Conservation (phyloP, 495 filamentous ascomycete species). For the Neurospora sp. region DNA sequence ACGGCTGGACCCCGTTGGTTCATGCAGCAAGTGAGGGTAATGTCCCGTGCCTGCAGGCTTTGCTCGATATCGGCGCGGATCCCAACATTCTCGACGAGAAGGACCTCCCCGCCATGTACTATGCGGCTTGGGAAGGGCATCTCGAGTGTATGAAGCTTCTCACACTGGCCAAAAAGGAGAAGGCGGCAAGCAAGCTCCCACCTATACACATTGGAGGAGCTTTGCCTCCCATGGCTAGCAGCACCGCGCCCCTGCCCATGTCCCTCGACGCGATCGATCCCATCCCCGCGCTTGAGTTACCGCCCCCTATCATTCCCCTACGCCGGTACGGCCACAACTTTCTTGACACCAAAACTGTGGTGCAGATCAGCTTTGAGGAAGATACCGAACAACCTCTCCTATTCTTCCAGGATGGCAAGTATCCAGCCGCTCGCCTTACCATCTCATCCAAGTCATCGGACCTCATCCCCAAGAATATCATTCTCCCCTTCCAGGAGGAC, state of each 20-base stretch:
- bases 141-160: constrained; percentile 88
- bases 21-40: constrained; percentile 96
- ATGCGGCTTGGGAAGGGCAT: constrained; percentile 97
- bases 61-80: constrained; percentile 67
- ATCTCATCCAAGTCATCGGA: constrained; percentile 95
- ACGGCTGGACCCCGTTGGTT: constrained; percentile 94
- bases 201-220: constrained; percentile 18
- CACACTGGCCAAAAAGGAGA: constrained; percentile 41
- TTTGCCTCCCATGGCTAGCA: constrained; percentile 31
- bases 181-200: constrained; percentile 18
- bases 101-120: constrained; percentile 88
- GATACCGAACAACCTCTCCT: constrained; percentile 58
- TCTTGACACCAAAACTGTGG: constrained; percentile 89
- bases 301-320: constrained; percentile 90
- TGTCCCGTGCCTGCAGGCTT: constrained; percentile 68
- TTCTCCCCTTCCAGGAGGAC: constrained; percentile 94
- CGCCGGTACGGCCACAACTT: constrained; percentile 97
- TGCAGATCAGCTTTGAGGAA: constrained; percentile 80
- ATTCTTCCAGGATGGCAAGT: constrained; percentile 92
- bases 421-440: constrained; percentile 87
- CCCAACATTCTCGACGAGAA: constrained; percentile 80
- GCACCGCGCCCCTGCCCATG: constrained; percentile 50
- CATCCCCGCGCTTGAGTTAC: constrained; percentile 85
- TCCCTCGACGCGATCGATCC: constrained; percentile 62
- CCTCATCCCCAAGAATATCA: constrained; percentile 87